phyloP scores from a whole-genome alignment of 306 rosid species.

The Sicyos baderoa region DNA sequence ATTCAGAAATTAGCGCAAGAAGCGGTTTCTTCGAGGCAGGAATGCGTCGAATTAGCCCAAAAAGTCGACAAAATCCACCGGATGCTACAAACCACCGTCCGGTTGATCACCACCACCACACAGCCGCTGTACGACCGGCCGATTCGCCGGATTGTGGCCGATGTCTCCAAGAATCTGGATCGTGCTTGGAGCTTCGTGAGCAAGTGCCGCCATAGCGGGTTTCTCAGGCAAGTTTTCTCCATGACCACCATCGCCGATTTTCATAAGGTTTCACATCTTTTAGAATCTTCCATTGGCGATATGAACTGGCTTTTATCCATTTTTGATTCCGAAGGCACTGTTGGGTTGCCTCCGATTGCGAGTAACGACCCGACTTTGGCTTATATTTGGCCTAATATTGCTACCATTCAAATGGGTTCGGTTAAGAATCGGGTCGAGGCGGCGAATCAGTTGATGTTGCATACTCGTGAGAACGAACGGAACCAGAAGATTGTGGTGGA shows the following conservation, averaged over 20 bases:
- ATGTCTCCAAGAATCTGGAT: conserved; percentile 51
- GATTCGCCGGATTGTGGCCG: conserved; percentile 53
- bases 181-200: conserved; percentile 49
- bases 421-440: conserved; percentile 59
- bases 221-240: conserved; percentile 62
- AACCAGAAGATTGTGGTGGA: conserved; percentile 66
- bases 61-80: conserved; percentile 52
- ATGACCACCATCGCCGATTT: conserved; percentile 59
- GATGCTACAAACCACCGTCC: conserved; percentile 54
- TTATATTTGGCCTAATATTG: conserved; percentile 66
- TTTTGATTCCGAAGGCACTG: conserved; percentile 47
- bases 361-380: conserved; percentile 72
- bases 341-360: conserved; percentile 67
- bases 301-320: conserved; percentile 63
- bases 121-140: conserved; percentile 63
- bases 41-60: conserved; percentile 44
- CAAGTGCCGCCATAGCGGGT: conserved; percentile 52
- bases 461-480: conserved; percentile 47
- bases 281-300: conserved; percentile 68
- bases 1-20: conserved; percentile 59
- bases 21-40: conserved; percentile 50
- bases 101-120: conserved; percentile 31
- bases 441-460: conserved; percentile 39
- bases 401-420: conserved; percentile 67
- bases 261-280: conserved; percentile 44